Conservation (phyloP, 306 rosid species). For the Begonia loranthoides region DNA sequence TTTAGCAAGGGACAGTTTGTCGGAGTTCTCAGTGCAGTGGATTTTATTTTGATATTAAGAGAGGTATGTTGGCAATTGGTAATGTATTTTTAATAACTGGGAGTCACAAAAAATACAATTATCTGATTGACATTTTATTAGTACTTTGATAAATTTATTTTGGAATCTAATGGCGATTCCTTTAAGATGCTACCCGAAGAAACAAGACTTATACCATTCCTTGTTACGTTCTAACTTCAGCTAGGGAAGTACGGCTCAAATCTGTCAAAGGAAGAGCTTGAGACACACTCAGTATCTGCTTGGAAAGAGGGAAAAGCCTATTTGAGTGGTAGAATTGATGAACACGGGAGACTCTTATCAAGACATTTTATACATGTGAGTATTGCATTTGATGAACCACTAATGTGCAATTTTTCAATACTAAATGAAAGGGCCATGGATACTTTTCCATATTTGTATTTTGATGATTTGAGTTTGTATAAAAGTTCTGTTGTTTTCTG, state of each 20-base stretch:
- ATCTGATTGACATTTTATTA: too few relatives aligned
- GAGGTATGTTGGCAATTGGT: constrained; percentile 42
- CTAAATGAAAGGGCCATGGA: too few relatives aligned
- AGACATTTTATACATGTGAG: constrained; percentile 72
- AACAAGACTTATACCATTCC: too few relatives aligned
- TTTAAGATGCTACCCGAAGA: too few relatives aligned
- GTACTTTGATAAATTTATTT: too few relatives aligned
- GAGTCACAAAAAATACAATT: too few relatives aligned
- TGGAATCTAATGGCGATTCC: too few relatives aligned
- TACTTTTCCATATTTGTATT: too few relatives aligned
- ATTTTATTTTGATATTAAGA: constrained; percentile 88
- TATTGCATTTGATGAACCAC: background rate
- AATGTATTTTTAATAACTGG: too few relatives aligned
- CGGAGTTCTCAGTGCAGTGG: constrained; percentile 86
- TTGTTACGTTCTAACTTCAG: constrained; percentile 24
- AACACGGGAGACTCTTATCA: constrained; percentile 43
- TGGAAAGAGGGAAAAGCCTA: constrained; percentile 92
- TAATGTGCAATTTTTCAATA: too few relatives aligned
- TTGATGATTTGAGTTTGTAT: background rate
- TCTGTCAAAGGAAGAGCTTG: constrained; percentile 97
- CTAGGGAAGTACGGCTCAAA: constrained; percentile 92
- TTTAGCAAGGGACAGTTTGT: constrained; percentile 80
- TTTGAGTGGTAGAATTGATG: constrained; percentile 53
- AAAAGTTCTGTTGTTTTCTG: background rate
- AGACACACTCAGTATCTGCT: constrained; percentile 92